Conservation (phyloP, 345 rosid genomes). For the Acer campestre region DNA sequence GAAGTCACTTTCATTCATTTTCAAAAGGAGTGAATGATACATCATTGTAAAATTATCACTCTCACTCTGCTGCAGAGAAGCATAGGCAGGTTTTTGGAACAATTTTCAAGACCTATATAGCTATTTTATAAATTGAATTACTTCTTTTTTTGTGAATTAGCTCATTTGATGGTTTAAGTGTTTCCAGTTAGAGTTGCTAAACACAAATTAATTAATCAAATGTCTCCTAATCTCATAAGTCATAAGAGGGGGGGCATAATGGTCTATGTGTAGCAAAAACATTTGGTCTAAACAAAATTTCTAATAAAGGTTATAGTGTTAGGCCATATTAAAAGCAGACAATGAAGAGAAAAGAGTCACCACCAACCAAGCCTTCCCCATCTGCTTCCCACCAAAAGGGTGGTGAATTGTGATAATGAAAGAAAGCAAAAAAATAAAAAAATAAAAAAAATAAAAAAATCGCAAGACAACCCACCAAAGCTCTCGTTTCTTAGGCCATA, state of each 20-base stretch:
- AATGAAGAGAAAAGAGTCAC: constrained; percentile 29
- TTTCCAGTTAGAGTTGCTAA: not conserved
- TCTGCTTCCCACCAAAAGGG: constrained; percentile 31
- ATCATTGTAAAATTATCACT: constrained; percentile 12
- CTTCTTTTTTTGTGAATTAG: not conserved
- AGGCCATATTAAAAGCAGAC: constrained; percentile 31
- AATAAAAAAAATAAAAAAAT: too few species aligned
- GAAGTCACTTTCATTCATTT: constrained; percentile 3
- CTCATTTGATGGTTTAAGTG: not conserved
- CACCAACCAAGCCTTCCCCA: constrained; percentile 26
- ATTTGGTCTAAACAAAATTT: not conserved
- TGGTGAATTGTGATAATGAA: constrained; percentile 33
- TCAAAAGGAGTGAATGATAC: too few species aligned
- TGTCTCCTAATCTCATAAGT: not conserved
- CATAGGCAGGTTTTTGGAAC: constrained; percentile 11
- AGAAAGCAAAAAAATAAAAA: constrained; percentile 28
- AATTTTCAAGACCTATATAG: not conserved
- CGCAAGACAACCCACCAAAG: constrained; percentile 26
- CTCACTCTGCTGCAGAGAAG: not conserved
- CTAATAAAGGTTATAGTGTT: constrained; percentile 18
- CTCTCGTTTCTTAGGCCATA: constrained; percentile 18
- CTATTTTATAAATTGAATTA: not conserved
- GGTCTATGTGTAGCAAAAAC: constrained; percentile 1
- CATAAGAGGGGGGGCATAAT: constrained; percentile 17
- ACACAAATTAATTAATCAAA: not conserved